Percentiles rank a stretch among this genome's conserved stretches.
These are phyloP conservation scores for Chrysoporthe austroafricana DNA, from an alignment of 2,329 filamentous ascomycete species.

Conservation along the genomic window DNA sequence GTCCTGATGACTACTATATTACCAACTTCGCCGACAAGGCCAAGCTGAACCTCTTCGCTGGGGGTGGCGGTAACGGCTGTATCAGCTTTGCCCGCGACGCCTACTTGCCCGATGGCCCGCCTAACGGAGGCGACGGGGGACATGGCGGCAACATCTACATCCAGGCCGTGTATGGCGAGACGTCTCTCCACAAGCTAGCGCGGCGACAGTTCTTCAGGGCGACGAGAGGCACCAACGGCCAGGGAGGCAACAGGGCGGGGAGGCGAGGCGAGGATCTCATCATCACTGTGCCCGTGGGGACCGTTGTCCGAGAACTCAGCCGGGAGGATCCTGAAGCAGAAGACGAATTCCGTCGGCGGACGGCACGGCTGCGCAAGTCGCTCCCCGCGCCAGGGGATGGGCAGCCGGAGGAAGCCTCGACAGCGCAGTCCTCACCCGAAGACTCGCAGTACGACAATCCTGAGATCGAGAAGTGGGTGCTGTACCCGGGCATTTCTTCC, in stretches of 20 bases:
- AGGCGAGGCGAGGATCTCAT: slow-evolving; percentile 84
- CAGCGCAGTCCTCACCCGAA: slow-evolving; percentile 42
- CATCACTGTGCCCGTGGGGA: slow-evolving; percentile 90
- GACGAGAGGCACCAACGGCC: slow-evolving; percentile 75
- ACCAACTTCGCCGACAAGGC: slow-evolving; percentile 89
- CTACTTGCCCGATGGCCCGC: slow-evolving; percentile 83
- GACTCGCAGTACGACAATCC: slow-evolving; percentile 48
- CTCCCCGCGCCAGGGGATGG: slow-evolving; percentile 27
- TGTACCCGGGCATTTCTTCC: slow-evolving; percentile 78
- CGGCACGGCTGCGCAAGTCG: slow-evolving; percentile 34
- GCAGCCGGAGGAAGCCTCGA: slow-evolving; percentile 38
- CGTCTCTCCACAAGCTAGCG: slow-evolving; percentile 88
- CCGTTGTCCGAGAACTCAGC: slow-evolving; percentile 81
- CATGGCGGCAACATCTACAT: slow-evolving; percentile 92
- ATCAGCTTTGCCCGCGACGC: slow-evolving; percentile 93
- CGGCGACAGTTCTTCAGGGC: slow-evolving; percentile 76
- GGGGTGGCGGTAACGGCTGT: slow-evolving; percentile 85
- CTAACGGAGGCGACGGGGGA: slow-evolving; percentile 94
- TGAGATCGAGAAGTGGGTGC: slow-evolving; percentile 75
- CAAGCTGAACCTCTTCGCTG: slow-evolving; percentile 75
- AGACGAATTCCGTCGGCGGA: slow-evolving; percentile 50
- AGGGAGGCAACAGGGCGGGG: slow-evolving; percentile 74
- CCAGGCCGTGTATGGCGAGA: slow-evolving; percentile 88
- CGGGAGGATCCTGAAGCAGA: slow-evolving; percentile 77
- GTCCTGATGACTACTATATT: slow-evolving; percentile 80